Conservation (phyloP, 768 basidiomycete genomes). For the Rhodotorula toruloides region DNA sequence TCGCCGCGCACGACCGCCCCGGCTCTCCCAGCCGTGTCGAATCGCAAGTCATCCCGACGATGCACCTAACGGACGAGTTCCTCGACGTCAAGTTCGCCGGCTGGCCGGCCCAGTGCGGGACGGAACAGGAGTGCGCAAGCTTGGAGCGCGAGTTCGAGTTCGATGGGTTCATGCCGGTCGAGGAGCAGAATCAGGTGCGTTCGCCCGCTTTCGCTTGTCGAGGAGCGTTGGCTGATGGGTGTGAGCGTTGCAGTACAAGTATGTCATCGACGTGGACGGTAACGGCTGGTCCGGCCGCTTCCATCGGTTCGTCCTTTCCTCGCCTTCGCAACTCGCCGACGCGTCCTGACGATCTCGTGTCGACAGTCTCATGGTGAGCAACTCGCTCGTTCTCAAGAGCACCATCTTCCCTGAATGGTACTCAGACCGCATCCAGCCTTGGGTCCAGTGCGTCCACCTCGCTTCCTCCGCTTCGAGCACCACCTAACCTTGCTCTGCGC, state of each 20-base stretch:
- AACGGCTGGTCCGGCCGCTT: conserved; percentile 83
- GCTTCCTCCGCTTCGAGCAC: too few relatives aligned
- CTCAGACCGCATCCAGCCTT: conserved; percentile 88
- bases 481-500: neutral
- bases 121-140: conserved; percentile 4
- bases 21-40: conserved; percentile 2
- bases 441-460: conserved; percentile 52
- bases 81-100: conserved; percentile 34
- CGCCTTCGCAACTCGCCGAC: neutral
- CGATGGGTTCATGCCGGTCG: conserved; percentile 27
- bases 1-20: conserved; percentile 13
- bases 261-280: conserved; percentile 82
- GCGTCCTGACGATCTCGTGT: neutral
- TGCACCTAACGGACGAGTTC: conserved; percentile 21
- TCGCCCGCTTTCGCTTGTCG: neutral
- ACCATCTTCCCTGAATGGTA: conserved; percentile 45
- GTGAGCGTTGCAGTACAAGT: conserved; percentile 60
- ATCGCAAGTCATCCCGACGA: neutral
- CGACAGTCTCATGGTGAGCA: conserved; percentile 27
- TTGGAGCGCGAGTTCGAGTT: conserved; percentile 32
- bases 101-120: conserved; percentile 24
- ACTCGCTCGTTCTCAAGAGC: conserved; percentile 35
- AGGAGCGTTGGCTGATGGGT: neutral
- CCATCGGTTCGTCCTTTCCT: conserved; percentile 51
- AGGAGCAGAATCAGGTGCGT: conserved; percentile 26